phyloP scores from a whole-genome alignment of 495 filamentous ascomycete genomes.

The Pyronema omphalodes region DNA sequence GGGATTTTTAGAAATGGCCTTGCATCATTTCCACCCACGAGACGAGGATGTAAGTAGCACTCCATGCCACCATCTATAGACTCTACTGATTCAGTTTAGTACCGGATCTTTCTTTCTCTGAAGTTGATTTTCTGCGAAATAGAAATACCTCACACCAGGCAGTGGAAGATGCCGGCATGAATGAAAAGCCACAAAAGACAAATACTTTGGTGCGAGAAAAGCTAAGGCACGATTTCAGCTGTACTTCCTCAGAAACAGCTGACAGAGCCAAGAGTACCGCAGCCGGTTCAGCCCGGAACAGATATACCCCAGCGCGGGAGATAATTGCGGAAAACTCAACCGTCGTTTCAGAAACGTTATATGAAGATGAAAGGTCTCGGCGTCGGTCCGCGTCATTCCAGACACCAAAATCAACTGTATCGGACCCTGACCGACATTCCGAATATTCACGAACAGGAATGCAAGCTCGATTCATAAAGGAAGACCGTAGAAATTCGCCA shows the following conservation, averaged over 20 bases:
- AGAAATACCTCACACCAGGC: background rate
- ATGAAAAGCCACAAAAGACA: background rate
- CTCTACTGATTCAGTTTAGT: constrained; percentile 27
- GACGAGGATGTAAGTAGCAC: constrained; percentile 29
- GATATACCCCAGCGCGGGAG: no score
- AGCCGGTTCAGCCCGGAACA: background rate
- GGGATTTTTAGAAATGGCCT: constrained; percentile 59
- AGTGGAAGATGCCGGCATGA: background rate
- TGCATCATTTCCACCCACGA: constrained; percentile 38
- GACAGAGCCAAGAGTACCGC: background rate
- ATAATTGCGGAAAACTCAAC: background rate
- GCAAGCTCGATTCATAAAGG: constrained; percentile 3
- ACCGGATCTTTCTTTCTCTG: constrained; percentile 46
- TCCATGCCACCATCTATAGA: constrained; percentile 1
- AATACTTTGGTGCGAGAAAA: background rate
- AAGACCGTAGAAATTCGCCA: background rate
- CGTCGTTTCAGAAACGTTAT: background rate
- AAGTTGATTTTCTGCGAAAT: constrained; percentile 41
- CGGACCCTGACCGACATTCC: constrained; percentile 6
- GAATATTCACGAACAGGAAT: constrained; percentile 13
- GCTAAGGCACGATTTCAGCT: background rate
- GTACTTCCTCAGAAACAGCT: background rate
- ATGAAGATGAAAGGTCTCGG: background rate
- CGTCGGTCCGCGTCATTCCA: background rate
- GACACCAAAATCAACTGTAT: background rate